Evolutionary conservation across 2,329 filamentous ascomycete species (phyloP).

Genomic region (Zasmidium cellare): DNA sequence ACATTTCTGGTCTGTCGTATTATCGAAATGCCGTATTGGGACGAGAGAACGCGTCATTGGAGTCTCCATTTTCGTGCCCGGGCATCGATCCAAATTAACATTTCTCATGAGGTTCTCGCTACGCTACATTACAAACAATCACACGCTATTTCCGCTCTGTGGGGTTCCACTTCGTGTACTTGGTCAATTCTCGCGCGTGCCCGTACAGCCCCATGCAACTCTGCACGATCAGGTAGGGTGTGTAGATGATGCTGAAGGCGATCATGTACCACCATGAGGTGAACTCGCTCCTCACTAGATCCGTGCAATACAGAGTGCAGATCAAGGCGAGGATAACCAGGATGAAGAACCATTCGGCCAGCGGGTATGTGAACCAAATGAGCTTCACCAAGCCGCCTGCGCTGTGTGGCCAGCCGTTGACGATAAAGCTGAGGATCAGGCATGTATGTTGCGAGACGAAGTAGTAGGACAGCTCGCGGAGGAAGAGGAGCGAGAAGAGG

Average conservation of each 20-base stretch:
- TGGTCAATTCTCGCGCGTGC: constrained; percentile 48
- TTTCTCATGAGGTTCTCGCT: too few relatives aligned
- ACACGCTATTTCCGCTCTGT: constrained; percentile 36
- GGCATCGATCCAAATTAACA: too few relatives aligned
- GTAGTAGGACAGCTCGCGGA: constrained; percentile 51
- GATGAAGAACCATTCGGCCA: constrained; percentile 47
- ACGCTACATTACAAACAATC: too few relatives aligned
- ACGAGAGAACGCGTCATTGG: too few relatives aligned
- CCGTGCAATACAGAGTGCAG: constrained; percentile 49
- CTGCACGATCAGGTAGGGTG: constrained; percentile 45
- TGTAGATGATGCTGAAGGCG: constrained; percentile 45
- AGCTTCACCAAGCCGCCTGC: constrained; percentile 40
- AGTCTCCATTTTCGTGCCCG: too few relatives aligned
- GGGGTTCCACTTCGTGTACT: constrained; percentile 50
- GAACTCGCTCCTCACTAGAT: constrained; percentile 48
- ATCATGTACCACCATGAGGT: constrained; percentile 42
- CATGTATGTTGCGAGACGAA: constrained; percentile 52
- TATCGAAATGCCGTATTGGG: too few relatives aligned
- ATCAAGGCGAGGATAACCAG: constrained; percentile 43
- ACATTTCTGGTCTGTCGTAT: too few relatives aligned
- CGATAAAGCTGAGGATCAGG: constrained; percentile 47
- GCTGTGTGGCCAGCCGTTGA: constrained; percentile 45
- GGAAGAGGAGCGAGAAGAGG: constrained; percentile 46
- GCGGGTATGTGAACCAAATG: constrained; percentile 50
- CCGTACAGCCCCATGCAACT: constrained; percentile 50